Evolutionary conservation across 78 protist species (phyloP).

Genomic region (Guillardia theta): DNA sequence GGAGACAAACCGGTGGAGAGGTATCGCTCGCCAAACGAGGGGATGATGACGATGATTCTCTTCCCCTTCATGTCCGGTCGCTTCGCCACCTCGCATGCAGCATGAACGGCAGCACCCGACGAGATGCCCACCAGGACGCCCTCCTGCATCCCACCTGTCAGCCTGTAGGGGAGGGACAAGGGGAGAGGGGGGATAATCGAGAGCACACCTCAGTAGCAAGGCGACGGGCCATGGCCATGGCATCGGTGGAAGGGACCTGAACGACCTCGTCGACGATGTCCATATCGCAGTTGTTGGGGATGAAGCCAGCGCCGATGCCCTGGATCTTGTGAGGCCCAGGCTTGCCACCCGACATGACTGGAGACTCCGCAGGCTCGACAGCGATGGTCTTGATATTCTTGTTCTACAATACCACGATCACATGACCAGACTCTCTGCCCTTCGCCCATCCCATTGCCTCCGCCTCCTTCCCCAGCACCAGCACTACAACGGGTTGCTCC

Average conservation of each 20-base stretch:
- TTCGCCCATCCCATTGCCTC: too few species aligned
- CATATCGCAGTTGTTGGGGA: conserved; percentile 40
- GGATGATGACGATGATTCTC: conserved; percentile 28
- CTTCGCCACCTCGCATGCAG: conserved; percentile 39
- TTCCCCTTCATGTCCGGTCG: conserved; percentile 39
- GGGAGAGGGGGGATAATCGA: too few species aligned
- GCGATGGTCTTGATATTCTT: conserved; percentile 2
- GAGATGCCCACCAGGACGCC: conserved; percentile 51
- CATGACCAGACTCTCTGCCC: too few species aligned
- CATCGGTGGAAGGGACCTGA: background rate
- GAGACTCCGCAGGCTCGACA: conserved; percentile 60
- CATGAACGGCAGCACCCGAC: conserved; percentile 52
- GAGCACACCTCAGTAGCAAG: conserved; percentile 16
- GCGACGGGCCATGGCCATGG: conserved; percentile 22
- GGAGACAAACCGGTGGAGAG: too few species aligned
- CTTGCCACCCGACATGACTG: conserved; percentile 56
- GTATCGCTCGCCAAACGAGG: conserved; percentile 52
- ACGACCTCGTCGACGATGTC: conserved; percentile 22
- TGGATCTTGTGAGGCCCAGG: conserved; percentile 52
- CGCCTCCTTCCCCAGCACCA: too few species aligned
- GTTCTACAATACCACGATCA: background rate
- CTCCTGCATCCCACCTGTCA: background rate
- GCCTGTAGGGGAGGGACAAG: background rate
- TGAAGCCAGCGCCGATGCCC: conserved; percentile 49
- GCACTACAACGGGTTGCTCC: too few species aligned